Base-by-base conservation (phyloP, 768 basidiomycete genomes). In the Boletales sp. region DNA sequence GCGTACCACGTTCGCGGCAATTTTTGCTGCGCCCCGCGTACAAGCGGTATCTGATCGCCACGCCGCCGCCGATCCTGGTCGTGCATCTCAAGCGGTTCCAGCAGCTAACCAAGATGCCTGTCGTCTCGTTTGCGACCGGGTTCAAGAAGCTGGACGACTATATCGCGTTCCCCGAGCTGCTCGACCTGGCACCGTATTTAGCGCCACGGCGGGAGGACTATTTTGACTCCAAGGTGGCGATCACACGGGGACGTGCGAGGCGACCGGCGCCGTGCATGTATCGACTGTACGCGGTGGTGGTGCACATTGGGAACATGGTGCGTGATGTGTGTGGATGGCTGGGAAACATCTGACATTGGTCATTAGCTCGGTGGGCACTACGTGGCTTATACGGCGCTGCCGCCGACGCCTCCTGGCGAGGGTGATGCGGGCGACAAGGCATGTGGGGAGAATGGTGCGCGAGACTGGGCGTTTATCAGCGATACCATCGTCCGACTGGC, bases 11-110 rank as follows among this genome's bases (percentile, higher is more conserved):
- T 32, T 68, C 69, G 17, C 74, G 77, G 51, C 89, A 88, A 31
- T 84, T 83, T 43, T 75, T 95, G 41, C 77, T 88, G 70, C 82
- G 90, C 2, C 78, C 89, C 2, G 91, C 92, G 5, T 93, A 91
- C 72, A 98, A 98, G 69, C 88, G 94, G 12, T 98, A 97, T 69
- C 83, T 98, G 51, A 89, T 98, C 65, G 81, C 85, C 14, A 77
- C 76, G 0, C 84, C 88, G 2, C 94, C 94, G 0, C 90, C 93
- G 0, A 79, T 97, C 30, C 81, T 97, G 49, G 89, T 94, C 44
- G 80, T 97, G 51, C 94, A 97, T 59, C 78, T 97, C 43, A 97
- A 97, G 72, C 81, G 94, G 40, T 98, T 98, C 71, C 91, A 95
- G 69, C 93, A 95, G 62, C 76, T 85, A 8, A 73, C 75, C 36